Evolutionary conservation across 805 yeast genomes (phyloP).

Genomic region (Metschnikowia bowlesiae): DNA sequence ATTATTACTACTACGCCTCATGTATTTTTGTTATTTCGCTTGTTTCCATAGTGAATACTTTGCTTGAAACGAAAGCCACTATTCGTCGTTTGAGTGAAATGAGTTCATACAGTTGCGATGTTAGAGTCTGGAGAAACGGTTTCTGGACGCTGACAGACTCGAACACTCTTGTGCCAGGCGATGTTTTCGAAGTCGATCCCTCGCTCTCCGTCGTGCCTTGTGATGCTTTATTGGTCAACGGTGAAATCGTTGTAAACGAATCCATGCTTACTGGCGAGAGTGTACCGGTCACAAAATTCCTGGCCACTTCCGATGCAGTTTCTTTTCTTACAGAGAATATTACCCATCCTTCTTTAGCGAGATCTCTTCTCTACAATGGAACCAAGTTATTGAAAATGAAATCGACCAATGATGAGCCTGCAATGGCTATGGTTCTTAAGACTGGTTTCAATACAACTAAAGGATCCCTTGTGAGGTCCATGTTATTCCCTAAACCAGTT

Average conservation of each 20-base stretch:
- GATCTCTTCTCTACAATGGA: constrained; percentile 79
- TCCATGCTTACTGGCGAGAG: constrained; percentile 98
- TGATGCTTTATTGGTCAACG: constrained; percentile 80
- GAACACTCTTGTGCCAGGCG: constrained; percentile 89
- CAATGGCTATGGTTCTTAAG: constrained; percentile 79
- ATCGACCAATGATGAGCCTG: constrained; percentile 66
- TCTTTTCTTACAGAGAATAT: constrained; percentile 54
- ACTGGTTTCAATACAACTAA: constrained; percentile 96
- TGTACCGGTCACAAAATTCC: constrained; percentile 84
- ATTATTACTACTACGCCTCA: constrained; percentile 87
- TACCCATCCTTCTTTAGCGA: constrained; percentile 62
- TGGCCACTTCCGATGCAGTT: constrained; percentile 62
- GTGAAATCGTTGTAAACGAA: constrained; percentile 96
- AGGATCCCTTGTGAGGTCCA: constrained; percentile 88
- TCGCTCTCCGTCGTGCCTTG: constrained; percentile 72
- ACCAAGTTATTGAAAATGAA: constrained; percentile 84
- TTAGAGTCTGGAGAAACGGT: constrained; percentile 86
- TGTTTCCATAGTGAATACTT: constrained; percentile 71
- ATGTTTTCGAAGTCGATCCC: constrained; percentile 89
- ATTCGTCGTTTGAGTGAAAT: constrained; percentile 68
- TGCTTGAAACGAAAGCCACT: constrained; percentile 79
- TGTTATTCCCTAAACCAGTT: constrained; percentile 93
- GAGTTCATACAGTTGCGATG: constrained; percentile 70
- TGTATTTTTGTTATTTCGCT: constrained; percentile 88
- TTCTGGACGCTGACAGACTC: constrained; percentile 85